Conservation (phyloP, 768 basidiomycete species). For the Suillus subalutaceus region DNA sequence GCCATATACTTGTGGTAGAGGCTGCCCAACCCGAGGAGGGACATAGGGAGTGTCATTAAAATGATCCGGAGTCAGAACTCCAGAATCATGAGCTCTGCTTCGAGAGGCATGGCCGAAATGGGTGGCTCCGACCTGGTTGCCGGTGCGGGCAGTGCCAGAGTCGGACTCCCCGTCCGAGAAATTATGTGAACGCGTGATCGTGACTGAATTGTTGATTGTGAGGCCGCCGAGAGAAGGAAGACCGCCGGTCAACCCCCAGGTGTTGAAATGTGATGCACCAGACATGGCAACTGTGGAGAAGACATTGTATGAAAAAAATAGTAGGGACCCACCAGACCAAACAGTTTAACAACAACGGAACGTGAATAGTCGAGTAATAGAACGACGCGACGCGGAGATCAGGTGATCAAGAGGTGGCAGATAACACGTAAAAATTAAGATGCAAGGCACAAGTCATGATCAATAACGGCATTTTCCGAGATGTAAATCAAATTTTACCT, state of each 20-base stretch:
- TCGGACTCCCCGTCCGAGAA: constrained; percentile 25
- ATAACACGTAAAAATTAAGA: constrained; percentile 9
- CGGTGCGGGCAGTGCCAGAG: constrained; percentile 19
- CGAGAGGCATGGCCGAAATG: constrained; percentile 16
- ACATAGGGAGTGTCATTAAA: constrained; percentile 34
- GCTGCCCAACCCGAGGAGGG: constrained; percentile 27
- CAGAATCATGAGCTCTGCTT: constrained; percentile 19
- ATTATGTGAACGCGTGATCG: constrained; percentile 18
- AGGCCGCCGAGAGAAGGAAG: constrained; percentile 17
- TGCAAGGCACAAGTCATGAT: background rate
- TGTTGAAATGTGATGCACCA: constrained; percentile 21
- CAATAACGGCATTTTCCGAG: constrained; percentile 7
- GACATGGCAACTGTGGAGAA: constrained; percentile 28
- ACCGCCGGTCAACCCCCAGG: constrained; percentile 17
- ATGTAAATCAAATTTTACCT: background rate
- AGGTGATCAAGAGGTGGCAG: constrained; percentile 14
- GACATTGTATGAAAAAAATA: constrained; percentile 28
- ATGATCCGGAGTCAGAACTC: constrained; percentile 21
- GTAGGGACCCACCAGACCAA: constrained; percentile 38
- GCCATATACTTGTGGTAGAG: constrained; percentile 18
- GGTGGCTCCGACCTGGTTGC: constrained; percentile 18
- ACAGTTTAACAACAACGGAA: constrained; percentile 29
- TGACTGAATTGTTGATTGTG: constrained; percentile 15
- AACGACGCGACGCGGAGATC: constrained; percentile 20
- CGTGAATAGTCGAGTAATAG: constrained; percentile 4